Evolutionary conservation across 805 yeast species (phyloP), one percentile per base, ranked within the genome.

Genomic region (Ogataea parapolymorpha): DNA sequence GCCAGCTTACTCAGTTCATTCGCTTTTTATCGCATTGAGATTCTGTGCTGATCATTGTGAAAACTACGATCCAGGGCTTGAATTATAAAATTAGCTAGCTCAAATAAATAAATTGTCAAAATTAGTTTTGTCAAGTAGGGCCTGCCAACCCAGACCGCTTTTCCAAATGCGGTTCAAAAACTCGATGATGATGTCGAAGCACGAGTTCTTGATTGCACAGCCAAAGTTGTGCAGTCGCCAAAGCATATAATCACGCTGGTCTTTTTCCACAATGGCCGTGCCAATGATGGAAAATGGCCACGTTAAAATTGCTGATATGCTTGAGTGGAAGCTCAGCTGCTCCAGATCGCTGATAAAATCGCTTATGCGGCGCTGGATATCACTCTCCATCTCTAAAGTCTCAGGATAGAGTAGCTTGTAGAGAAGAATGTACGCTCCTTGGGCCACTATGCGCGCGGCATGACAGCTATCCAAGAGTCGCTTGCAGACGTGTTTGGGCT

Each of bases 251-350:
- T 41, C 48, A 5, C 45, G 38, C 6, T 49, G 41, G 3, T 25
- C 20, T n/a, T 37, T 27, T 13, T 37, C 16, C n/a, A 41, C 30
- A 16, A 48, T 30, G 3, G 46, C 48, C 4, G 49, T 44, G 6
- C 53, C 49, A 7, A 45, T 33, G 13, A 51, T 35, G 3, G 49
- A 27, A n/a, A 49, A 22, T 4, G 51, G 43, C 55, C 55, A 51
- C 4, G 51, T 45, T 5, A 35, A 16, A 12, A 45, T 45, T 9
- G 44, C 17, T 5, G 42, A 20, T 25, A 22, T 15, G 13, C 34
- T 42, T 24, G 43, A 41, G 16, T 47, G 51, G 6, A 47, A 23
- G 17, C 44, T 44, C 8, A 47, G 20, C 22, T 35, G 39, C 14
- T 41, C 41, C 9, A 47, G 30, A 10, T 41, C 48, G 6, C 36